Evolutionary conservation across 2,329 filamentous ascomycete genomes (phyloP).

Genomic region (Chrysosphaeria jannelii): DNA sequence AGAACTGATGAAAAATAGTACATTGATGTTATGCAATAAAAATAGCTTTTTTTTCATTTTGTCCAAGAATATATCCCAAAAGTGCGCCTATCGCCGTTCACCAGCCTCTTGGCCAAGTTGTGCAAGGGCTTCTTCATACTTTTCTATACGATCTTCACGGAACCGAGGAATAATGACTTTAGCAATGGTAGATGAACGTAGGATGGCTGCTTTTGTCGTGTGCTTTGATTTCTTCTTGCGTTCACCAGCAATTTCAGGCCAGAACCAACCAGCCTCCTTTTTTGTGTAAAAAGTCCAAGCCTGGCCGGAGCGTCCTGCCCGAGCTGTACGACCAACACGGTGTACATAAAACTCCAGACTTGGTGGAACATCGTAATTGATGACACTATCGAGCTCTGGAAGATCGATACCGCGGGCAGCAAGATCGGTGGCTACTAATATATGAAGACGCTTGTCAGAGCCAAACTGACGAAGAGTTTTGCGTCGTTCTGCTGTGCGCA

Average conservation of each 20-base stretch:
- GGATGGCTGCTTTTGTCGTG: neutral
- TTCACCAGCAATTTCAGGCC: constrained; percentile 42
- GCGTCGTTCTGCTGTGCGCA: constrained; percentile 37
- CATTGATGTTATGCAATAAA: no score
- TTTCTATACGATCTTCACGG: constrained; percentile 14
- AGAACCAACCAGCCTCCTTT: constrained; percentile 73
- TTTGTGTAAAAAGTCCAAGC: constrained; percentile 73
- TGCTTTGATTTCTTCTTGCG: constrained; percentile 10
- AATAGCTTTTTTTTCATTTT: no score
- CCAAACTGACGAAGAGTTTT: constrained; percentile 38
- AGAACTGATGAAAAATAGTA: no score
- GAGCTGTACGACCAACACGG: constrained; percentile 67
- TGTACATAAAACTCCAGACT: constrained; percentile 68
- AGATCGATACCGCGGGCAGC: constrained; percentile 76
- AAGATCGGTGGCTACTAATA: constrained; percentile 79
- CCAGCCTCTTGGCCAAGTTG: constrained; percentile 29
- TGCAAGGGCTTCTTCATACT: constrained; percentile 26
- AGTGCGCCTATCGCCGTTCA: constrained; percentile 6
- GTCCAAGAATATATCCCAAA: no score
- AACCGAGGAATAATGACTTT: constrained; percentile 9
- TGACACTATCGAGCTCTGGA: constrained; percentile 45
- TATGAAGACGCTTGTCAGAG: constrained; percentile 18
- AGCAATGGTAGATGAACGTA: no score
- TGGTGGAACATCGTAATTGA: constrained; percentile 79
- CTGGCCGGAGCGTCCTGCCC: constrained; percentile 43